A percentile compares a stretch with the other conserved stretches of the same genome.
Evolutionary conservation across 129 eudicot genomes (phyloP).

Genomic region (Glebionis coronaria): DNA sequence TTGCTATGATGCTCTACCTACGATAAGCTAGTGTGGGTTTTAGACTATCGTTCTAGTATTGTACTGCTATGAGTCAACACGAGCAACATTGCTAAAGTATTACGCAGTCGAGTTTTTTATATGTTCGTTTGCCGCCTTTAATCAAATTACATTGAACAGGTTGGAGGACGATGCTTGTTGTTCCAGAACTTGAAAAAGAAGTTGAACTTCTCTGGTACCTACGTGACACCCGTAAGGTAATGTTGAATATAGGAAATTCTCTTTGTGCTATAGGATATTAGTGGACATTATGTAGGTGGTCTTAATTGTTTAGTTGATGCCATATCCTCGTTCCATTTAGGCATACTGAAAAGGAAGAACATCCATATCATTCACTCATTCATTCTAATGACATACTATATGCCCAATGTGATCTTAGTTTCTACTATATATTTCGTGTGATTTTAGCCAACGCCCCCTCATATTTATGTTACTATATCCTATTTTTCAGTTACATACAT

Average conservation of each 20-base stretch:
- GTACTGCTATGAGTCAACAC: background rate
- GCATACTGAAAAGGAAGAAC: no score
- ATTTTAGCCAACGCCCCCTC: no score
- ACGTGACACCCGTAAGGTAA: constrained; percentile 85
- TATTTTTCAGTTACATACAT: background rate
- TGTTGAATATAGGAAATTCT: background rate
- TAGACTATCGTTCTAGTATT: no score
- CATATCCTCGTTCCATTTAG: no score
- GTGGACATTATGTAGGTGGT: background rate
- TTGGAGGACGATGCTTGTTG: constrained; percentile 99
- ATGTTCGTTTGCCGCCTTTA: background rate
- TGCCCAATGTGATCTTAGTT: no score
- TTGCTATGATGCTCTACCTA: no score
- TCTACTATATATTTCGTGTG: no score
- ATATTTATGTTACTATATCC: background rate
- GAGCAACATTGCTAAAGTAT: background rate
- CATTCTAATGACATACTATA: no score
- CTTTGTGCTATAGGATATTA: background rate
- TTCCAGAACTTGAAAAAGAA: constrained; percentile 98
- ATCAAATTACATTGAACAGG: constrained; percentile 45
- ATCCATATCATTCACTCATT: no score
- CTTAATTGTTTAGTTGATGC: no score
- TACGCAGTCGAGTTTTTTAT: background rate
- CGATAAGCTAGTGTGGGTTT: no score
- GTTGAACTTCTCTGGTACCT: constrained; percentile 73